These are phyloP conservation scores for Rhexocercosporidium sp. DNA, from an alignment of 2,329 filamentous ascomycete genomes.

Conservation along the genomic window DNA sequence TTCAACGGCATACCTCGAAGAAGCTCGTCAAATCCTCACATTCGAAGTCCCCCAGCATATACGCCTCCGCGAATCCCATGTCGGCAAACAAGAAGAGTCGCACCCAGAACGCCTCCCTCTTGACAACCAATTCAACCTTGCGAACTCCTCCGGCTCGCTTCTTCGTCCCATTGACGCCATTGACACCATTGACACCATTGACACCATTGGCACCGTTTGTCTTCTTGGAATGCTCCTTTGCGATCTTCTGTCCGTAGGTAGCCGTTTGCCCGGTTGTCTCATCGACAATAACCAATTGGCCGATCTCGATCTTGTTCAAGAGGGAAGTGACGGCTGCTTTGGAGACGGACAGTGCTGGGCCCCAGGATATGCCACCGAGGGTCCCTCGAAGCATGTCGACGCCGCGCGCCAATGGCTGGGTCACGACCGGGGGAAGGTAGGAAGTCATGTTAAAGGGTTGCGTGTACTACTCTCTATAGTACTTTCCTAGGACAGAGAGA, in stretches of 20 bases:
- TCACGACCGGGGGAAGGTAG: slow-evolving; percentile 46
- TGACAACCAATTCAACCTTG: slow-evolving; percentile 61
- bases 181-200: slow-evolving; percentile 43
- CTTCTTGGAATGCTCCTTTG: slow-evolving; percentile 45
- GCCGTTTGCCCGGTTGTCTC: slow-evolving; percentile 49
- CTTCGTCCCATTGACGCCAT: slow-evolving; percentile 39
- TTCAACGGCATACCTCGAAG: slow-evolving; percentile 62
- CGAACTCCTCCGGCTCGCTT: slow-evolving; percentile 46
- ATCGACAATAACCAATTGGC: slow-evolving; percentile 55
- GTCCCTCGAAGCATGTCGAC: slow-evolving; percentile 49
- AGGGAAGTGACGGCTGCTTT: slow-evolving; percentile 52
- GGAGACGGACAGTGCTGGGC: slow-evolving; percentile 52
- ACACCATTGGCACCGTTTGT: slow-evolving; percentile 43
- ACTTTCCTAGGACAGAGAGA: neutral
- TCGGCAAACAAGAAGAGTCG: slow-evolving; percentile 72
- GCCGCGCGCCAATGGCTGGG: slow-evolving; percentile 47
- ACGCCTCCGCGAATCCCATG: slow-evolving; percentile 71
- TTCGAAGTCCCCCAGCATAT: slow-evolving; percentile 74
- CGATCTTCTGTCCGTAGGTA: slow-evolving; percentile 54
- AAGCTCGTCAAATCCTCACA: slow-evolving; percentile 71
- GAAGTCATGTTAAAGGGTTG: slow-evolving; percentile 40
- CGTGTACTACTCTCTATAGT: slow-evolving; percentile 16
- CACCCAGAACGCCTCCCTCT: slow-evolving; percentile 73
- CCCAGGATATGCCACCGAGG: slow-evolving; percentile 54
- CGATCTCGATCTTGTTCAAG: slow-evolving; percentile 53